Evolutionary conservation across 495 filamentous ascomycete genomes (phyloP).

Genomic region (Aspergillus incahuasiensis): DNA sequence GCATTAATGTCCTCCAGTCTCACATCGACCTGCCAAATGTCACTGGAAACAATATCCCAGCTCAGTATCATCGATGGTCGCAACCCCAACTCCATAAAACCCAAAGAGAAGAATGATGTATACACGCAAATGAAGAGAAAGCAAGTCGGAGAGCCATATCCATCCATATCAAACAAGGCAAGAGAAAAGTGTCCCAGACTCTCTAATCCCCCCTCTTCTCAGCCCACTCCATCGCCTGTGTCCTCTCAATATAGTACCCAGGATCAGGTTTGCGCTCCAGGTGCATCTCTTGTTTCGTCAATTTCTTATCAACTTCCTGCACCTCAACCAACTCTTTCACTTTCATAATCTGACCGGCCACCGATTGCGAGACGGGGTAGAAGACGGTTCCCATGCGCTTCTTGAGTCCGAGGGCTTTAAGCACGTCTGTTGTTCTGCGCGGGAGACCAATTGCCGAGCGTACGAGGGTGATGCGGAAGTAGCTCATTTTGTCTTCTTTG

Average conservation of each 20-base stretch:
- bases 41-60: not conserved
- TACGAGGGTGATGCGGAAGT: constrained; percentile 91
- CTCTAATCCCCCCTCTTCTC: constrained; percentile 20
- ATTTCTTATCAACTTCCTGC: constrained; percentile 67
- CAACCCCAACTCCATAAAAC: constrained; percentile 12
- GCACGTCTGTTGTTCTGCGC: constrained; percentile 71
- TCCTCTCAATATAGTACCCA: constrained; percentile 80
- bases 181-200: constrained; percentile 11
- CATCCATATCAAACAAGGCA: not conserved
- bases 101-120: not conserved
- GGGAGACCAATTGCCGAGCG: constrained; percentile 93
- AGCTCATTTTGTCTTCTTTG: constrained; percentile 60
- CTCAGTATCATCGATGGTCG: constrained; percentile 3
- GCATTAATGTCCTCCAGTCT: not conserved
- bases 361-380: constrained; percentile 75
- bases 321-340: constrained; percentile 95
- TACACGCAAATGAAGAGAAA: constrained; percentile 3
- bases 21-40: not conserved
- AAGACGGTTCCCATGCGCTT: constrained; percentile 88
- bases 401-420: constrained; percentile 83
- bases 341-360: constrained; percentile 94
- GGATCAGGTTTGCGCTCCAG: constrained; percentile 70
- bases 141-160: not conserved
- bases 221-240: constrained; percentile 27
- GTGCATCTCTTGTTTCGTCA: constrained; percentile 70